Evolutionary conservation across 139 green algal species (phyloP).

Genomic region (Coccomyxa sp.): DNA sequence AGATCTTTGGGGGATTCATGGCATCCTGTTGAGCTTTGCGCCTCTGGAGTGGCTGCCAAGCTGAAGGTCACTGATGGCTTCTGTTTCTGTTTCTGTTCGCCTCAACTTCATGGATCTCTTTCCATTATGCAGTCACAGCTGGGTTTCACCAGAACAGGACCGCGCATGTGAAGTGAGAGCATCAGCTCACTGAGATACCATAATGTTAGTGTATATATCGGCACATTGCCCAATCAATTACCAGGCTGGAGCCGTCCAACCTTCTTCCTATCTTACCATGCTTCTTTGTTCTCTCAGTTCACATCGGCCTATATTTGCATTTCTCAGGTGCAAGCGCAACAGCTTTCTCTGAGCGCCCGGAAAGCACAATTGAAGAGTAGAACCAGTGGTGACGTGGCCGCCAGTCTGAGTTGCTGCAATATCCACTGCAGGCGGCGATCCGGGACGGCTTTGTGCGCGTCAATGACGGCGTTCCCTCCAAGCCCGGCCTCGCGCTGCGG

Average conservation of each 20-base stretch:
- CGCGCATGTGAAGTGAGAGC: no score
- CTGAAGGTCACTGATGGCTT: neutral
- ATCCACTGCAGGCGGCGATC: conserved; percentile 44
- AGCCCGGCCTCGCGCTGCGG: conserved; percentile 40
- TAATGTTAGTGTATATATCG: no score
- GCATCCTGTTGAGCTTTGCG: neutral
- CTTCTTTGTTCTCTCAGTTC: neutral
- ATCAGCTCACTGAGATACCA: no score
- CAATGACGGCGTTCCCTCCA: conserved; percentile 47
- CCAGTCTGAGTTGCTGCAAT: no score
- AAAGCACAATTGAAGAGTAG: no score
- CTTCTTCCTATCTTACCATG: neutral
- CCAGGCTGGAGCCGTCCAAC: neutral
- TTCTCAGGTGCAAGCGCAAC: conserved; percentile 22
- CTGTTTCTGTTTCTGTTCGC: no score
- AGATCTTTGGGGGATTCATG: neutral
- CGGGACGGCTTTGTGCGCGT: conserved; percentile 53
- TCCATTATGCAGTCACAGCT: no score
- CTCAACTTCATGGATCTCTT: neutral
- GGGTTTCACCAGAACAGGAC: no score
- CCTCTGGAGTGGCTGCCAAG: neutral
- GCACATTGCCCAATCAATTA: no score
- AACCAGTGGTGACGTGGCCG: no score
- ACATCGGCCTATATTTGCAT: neutral
- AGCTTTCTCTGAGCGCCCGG: conserved; percentile 46